These are phyloP conservation scores for Glaciozyma antarctica DNA, from an alignment of 768 basidiomycete genomes.

Conservation along the genomic window DNA sequence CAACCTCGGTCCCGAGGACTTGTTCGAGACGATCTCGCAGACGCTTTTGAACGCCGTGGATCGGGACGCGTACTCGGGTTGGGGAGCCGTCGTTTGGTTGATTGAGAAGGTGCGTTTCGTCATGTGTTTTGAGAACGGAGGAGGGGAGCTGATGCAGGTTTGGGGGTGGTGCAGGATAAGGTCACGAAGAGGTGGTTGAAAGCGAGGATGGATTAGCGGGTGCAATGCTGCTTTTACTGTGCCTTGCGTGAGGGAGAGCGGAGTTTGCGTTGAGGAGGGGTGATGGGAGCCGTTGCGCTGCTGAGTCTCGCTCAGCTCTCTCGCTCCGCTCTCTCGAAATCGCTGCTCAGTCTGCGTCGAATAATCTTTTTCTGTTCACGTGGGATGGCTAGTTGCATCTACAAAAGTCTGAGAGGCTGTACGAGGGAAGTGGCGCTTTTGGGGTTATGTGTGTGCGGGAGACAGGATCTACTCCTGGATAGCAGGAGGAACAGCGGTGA, in stretches of 20 bases:
- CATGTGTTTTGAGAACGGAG: neutral
- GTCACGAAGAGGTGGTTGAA: conserved; percentile 76
- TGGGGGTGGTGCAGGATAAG: conserved; percentile 43
- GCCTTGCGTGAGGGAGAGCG: neutral
- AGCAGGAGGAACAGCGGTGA: conserved; percentile 26
- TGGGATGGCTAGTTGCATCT: too few species aligned
- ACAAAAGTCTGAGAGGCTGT: too few species aligned
- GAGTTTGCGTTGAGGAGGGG: too few species aligned
- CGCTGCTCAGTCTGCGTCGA: too few species aligned
- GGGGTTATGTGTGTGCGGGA: neutral
- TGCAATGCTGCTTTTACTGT: neutral
- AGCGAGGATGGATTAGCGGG: conserved; percentile 70
- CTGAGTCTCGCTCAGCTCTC: too few species aligned
- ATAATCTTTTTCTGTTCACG: too few species aligned
- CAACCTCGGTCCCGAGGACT: conserved; percentile 85
- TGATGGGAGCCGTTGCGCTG: too few species aligned
- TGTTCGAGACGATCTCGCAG: conserved; percentile 97
- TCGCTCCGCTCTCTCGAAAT: too few species aligned
- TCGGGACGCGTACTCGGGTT: conserved; percentile 91
- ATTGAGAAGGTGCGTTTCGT: conserved; percentile 43
- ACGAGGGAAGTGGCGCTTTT: too few species aligned
- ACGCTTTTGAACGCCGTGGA: conserved; percentile 87
- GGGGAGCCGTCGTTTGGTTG: conserved; percentile 90
- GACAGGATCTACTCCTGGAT: neutral
- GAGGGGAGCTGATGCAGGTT: conserved; percentile 33